Evolutionary conservation across 2,329 filamentous ascomycete species (phyloP).

Genomic region (Penicillium psychrosexuale): DNA sequence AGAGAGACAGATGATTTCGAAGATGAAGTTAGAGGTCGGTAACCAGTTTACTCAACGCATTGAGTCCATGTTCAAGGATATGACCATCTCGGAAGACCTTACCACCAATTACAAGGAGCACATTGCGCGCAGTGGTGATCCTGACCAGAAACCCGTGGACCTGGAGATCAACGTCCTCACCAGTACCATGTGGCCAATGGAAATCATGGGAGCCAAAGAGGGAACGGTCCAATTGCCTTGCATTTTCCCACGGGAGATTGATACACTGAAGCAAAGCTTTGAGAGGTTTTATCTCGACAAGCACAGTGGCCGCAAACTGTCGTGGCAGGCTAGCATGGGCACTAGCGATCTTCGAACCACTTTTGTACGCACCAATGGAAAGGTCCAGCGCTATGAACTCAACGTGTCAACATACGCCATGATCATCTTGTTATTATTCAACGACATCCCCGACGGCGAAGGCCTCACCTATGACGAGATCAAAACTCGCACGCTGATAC

Average conservation of each 20-base stretch:
- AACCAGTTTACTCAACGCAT: constrained; percentile 91
- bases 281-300: constrained; percentile 84
- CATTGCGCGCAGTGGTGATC: constrained; percentile 57
- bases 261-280: constrained; percentile 76
- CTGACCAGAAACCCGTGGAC: constrained; percentile 65
- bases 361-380: constrained; percentile 70
- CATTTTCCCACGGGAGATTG: constrained; percentile 72
- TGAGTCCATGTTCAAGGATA: constrained; percentile 97
- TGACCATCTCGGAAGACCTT: constrained; percentile 81
- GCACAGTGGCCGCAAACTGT: constrained; percentile 82
- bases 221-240: constrained; percentile 51
- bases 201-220: constrained; percentile 68
- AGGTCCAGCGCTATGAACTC: constrained; percentile 77
- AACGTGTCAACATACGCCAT: constrained; percentile 92
- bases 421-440: constrained; percentile 86
- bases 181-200: constrained; percentile 91
- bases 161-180: constrained; percentile 82
- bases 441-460: constrained; percentile 59
- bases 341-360: constrained; percentile 80
- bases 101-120: constrained; percentile 72
- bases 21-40: constrained; percentile 95
- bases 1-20: constrained; percentile 90
- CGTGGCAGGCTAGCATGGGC: constrained; percentile 75
- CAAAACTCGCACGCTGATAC: constrained; percentile 75
- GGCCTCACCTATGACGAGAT: constrained; percentile 70